phyloP scores from a whole-genome alignment of 768 basidiomycete genomes.

The Cantharellus anzutake region DNA sequence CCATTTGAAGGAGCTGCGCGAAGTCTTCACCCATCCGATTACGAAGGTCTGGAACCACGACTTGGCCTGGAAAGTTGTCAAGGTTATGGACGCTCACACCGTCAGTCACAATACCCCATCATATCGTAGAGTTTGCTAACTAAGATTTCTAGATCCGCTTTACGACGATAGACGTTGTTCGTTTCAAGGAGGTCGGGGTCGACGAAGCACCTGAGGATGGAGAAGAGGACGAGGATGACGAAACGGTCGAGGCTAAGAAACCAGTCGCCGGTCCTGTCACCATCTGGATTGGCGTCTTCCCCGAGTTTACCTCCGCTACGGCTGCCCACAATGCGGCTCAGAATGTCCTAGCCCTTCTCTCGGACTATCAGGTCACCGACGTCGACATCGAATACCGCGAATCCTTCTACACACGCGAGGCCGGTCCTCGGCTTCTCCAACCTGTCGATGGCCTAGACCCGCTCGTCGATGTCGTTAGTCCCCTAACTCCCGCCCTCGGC shows the following conservation, averaged over 20 bases:
- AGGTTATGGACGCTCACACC: constrained; percentile 3
- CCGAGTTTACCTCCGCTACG: constrained; percentile 2
- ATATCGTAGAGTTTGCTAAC: constrained; percentile 5
- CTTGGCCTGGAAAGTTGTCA: constrained; percentile 8
- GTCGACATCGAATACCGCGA: constrained; percentile 7
- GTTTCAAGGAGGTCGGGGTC: constrained; percentile 4
- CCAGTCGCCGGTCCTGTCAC: constrained; percentile 4
- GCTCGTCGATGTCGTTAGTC: constrained; percentile 1
- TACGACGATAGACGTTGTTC: constrained; percentile 7
- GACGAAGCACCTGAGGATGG: constrained; percentile 4
- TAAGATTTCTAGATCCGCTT: constrained; percentile 6
- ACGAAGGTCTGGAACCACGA: constrained; percentile 3
- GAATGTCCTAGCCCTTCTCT: constrained; percentile 5
- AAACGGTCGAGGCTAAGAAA: constrained; percentile 2
- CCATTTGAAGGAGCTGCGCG: constrained; percentile 3
- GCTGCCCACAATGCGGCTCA: constrained; percentile 7
- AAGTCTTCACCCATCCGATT: constrained; percentile 4
- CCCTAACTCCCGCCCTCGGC: constrained; percentile 5
- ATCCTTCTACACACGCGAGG: constrained; percentile 2
- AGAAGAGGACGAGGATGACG: constrained; percentile 1
- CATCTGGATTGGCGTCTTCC: constrained; percentile 7
- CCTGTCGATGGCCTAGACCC: constrained; percentile 8
- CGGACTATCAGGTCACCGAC: constrained; percentile 6
- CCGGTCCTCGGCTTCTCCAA: constrained; percentile 6
- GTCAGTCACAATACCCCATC: constrained; percentile 2